Conservation (phyloP, 495 filamentous ascomycete genomes). For the Aspergillus homomorphus region DNA sequence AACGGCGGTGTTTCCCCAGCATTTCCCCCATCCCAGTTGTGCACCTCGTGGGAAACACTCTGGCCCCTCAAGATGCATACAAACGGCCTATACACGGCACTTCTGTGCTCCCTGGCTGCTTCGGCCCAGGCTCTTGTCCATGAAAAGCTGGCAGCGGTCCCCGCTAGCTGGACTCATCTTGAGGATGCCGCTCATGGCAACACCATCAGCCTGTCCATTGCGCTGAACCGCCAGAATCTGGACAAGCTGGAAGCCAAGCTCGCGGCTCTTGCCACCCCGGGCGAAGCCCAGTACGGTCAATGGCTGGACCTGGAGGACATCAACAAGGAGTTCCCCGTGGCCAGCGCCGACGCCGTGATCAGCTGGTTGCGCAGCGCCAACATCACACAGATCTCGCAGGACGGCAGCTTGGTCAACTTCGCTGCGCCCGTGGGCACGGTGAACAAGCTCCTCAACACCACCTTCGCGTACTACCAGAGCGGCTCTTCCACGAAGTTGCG, state of each 20-base stretch:
- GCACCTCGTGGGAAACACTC: neutral
- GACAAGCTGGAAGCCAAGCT: slow-evolving; percentile 53
- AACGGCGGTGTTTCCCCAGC: neutral
- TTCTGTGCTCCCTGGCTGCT: slow-evolving; percentile 1
- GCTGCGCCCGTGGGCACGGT: slow-evolving; percentile 44
- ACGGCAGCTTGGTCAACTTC: slow-evolving; percentile 48
- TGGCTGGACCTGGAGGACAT: slow-evolving; percentile 53
- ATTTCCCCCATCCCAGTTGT: neutral
- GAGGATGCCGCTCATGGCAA: slow-evolving; percentile 1
- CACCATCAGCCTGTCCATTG: slow-evolving; percentile 39
- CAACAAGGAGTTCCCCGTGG: slow-evolving; percentile 50
- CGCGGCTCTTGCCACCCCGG: slow-evolving; percentile 55
- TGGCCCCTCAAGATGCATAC: neutral
- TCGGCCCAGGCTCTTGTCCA: neutral
- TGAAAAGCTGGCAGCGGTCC: slow-evolving; percentile 1
- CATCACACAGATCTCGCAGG: slow-evolving; percentile 39
- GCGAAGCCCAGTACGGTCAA: slow-evolving; percentile 48
- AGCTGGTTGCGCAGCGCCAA: slow-evolving; percentile 51
- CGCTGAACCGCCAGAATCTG: slow-evolving; percentile 45
- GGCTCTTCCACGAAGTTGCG: slow-evolving; percentile 41
- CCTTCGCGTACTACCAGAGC: slow-evolving; percentile 41
- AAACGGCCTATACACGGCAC: neutral
- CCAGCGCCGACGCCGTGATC: slow-evolving; percentile 36
- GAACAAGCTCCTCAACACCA: slow-evolving; percentile 48
- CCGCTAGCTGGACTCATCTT: neutral